Conservation (phyloP, 306 rosid genomes). For the Cucurbita moschata region DNA sequence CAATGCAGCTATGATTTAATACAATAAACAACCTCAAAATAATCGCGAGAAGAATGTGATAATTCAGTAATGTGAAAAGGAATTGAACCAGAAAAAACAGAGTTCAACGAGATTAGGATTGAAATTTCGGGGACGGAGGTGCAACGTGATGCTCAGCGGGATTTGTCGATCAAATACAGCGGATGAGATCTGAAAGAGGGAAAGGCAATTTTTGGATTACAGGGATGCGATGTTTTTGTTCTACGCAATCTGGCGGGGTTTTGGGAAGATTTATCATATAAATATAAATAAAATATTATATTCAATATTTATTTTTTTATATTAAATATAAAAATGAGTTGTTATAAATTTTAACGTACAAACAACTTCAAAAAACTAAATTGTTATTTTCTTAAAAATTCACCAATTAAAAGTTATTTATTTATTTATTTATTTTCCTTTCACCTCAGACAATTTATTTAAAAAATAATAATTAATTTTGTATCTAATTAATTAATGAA, state of each 20-base stretch:
- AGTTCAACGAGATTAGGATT: not conserved
- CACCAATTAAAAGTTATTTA: too few species aligned
- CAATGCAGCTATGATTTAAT: not conserved
- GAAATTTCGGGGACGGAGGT: not conserved
- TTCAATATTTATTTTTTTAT: too few species aligned
- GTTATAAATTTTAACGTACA: too few species aligned
- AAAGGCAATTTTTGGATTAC: not conserved
- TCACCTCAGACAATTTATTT: too few species aligned
- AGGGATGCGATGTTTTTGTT: not conserved
- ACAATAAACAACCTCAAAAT: not conserved
- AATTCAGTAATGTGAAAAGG: not conserved
- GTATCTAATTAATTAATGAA: too few species aligned
- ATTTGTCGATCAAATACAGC: not conserved
- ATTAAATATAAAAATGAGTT: too few species aligned
- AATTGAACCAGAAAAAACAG: not conserved
- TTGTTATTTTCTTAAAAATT: too few species aligned
- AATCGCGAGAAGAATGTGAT: not conserved
- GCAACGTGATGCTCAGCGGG: not conserved
- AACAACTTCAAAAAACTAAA: too few species aligned
- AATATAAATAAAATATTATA: too few species aligned
- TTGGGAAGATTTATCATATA: constrained; percentile 1
- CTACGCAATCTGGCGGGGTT: not conserved
- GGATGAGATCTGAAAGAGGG: constrained; percentile 4
- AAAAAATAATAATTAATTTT: too few species aligned
- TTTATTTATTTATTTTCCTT: too few species aligned